Percentiles rank a stretch among this genome's conserved stretches.
Evolutionary conservation across 1,284 basidiomycete species (phyloP).

Genomic region (Puccinia triticina): DNA sequence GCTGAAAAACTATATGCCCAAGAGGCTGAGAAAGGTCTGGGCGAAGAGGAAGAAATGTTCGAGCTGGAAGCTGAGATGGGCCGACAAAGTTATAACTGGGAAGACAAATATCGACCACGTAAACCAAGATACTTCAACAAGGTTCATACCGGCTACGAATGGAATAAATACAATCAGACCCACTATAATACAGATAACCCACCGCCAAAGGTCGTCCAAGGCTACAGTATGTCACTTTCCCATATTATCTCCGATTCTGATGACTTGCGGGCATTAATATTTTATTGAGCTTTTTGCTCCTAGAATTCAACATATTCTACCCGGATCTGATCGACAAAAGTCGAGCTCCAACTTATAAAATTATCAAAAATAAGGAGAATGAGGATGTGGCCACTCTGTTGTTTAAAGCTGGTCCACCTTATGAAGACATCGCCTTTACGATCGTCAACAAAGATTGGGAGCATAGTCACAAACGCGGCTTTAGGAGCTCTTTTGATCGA

Average conservation of each 20-base stretch:
- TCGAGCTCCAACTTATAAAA: slow-evolving; percentile 66
- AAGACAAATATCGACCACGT: slow-evolving; percentile 96
- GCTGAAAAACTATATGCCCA: slow-evolving; percentile 82
- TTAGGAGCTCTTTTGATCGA: slow-evolving; percentile 66
- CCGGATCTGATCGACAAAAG: slow-evolving; percentile 96
- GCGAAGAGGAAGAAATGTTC: slow-evolving; percentile 92
- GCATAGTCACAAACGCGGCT: slow-evolving; percentile 81
- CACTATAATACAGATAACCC: slow-evolving; percentile 98
- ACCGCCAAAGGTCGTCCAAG: slow-evolving; percentile 95
- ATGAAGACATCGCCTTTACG: slow-evolving; percentile 97
- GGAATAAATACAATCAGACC: slow-evolving; percentile 99
- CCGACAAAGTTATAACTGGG: slow-evolving; percentile 91
- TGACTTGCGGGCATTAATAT: slow-evolving; percentile 39
- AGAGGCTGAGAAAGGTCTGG: slow-evolving; percentile 76
- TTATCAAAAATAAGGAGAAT: slow-evolving; percentile 66
- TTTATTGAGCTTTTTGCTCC: slow-evolving; percentile 51
- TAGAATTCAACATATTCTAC: slow-evolving; percentile 87
- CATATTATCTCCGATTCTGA: slow-evolving; percentile 8
- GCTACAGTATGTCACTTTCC: slow-evolving; percentile 68
- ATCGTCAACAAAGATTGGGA: slow-evolving; percentile 99
- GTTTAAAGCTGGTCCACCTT: slow-evolving; percentile 95
- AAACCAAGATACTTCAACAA: slow-evolving; percentile 99
- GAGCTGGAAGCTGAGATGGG: slow-evolving; percentile 82
- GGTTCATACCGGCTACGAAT: slow-evolving; percentile 99
- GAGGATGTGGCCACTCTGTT: slow-evolving; percentile 90